Conservation (phyloP, 2,329 filamentous ascomycete species). For the Decorospora gaudefroyi region DNA sequence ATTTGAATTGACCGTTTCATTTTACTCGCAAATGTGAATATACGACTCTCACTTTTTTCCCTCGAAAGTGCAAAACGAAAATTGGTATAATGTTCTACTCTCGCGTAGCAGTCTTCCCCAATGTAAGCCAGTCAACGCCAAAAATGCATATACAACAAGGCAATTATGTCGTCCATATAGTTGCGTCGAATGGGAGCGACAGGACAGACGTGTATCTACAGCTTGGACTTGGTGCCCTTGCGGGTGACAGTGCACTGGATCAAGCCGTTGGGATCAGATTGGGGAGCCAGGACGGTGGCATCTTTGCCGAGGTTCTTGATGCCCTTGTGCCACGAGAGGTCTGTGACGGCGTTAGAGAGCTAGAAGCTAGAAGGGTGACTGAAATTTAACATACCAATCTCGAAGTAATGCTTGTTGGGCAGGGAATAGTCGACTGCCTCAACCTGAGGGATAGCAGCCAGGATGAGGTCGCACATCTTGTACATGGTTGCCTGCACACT, state of each 20-base stretch:
- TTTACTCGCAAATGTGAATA: neutral
- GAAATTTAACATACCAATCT: constrained; percentile 69
- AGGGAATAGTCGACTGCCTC: constrained; percentile 78
- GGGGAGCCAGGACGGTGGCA: constrained; percentile 92
- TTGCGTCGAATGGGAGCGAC: constrained; percentile 13
- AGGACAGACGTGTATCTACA: constrained; percentile 38
- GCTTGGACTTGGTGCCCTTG: constrained; percentile 51
- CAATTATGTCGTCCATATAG: constrained; percentile 12
- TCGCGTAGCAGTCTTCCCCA: constrained; percentile 21
- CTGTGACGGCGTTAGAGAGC: constrained; percentile 53
- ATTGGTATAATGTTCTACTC: constrained; percentile 41
- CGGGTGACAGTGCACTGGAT: constrained; percentile 90
- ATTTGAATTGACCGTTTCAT: too few species aligned
- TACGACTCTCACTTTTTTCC: constrained; percentile 26
- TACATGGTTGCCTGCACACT: constrained; percentile 99
- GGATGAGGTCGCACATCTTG: constrained; percentile 91
- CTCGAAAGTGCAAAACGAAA: constrained; percentile 8
- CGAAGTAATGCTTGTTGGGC: constrained; percentile 99
- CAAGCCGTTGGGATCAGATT: constrained; percentile 89
- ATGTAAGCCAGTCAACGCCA: constrained; percentile 14
- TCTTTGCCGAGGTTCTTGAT: constrained; percentile 94
- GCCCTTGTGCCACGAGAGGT: constrained; percentile 95
- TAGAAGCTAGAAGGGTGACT: neutral
- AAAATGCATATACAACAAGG: constrained; percentile 23
- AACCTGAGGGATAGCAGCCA: constrained; percentile 72